Conservation (phyloP, 179 eudicot genomes). For the Heliamphora pulchella region DNA sequence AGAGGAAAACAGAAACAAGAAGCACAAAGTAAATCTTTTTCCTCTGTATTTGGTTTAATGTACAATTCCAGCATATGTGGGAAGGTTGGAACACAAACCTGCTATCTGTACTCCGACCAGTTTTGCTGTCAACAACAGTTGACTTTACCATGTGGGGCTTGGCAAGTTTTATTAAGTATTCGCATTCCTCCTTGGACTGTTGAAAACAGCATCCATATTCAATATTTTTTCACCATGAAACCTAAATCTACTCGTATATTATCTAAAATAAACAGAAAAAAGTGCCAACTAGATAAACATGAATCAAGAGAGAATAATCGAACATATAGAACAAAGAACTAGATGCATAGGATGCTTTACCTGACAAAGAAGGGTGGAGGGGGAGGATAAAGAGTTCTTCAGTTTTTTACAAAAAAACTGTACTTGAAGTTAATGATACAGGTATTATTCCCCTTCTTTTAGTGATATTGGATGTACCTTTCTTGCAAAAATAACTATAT, state of each 20-base stretch:
- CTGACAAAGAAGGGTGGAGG: not conserved
- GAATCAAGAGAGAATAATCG: not conserved
- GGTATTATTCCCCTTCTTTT: not conserved
- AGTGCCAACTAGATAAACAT: not conserved
- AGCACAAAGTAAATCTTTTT: not conserved
- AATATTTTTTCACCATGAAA: conserved; percentile 5
- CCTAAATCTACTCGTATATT: not conserved
- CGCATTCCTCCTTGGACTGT: conserved; percentile 91
- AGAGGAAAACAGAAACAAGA: not conserved
- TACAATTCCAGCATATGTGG: conserved; percentile 1
- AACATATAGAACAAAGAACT: not conserved
- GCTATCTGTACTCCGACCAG: conserved; percentile 90
- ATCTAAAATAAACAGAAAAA: not conserved
- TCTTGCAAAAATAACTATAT: not conserved
- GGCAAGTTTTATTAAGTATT: conserved; percentile 69
- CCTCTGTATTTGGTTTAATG: not conserved
- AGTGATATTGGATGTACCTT: not conserved
- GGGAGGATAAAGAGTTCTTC: not conserved
- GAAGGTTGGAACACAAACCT: conserved; percentile 40
- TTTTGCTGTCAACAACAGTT: conserved; percentile 88
- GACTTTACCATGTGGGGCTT: conserved; percentile 80
- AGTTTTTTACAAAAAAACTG: not conserved
- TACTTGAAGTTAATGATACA: too few relatives aligned
- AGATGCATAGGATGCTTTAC: not conserved
- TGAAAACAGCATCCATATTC: conserved; percentile 19